Percentiles rank a stretch among this genome's conserved stretches.
These are phyloP conservation scores for Rhizopogon vinicolor DNA, from an alignment of 768 basidiomycete genomes.

Conservation along the genomic window DNA sequence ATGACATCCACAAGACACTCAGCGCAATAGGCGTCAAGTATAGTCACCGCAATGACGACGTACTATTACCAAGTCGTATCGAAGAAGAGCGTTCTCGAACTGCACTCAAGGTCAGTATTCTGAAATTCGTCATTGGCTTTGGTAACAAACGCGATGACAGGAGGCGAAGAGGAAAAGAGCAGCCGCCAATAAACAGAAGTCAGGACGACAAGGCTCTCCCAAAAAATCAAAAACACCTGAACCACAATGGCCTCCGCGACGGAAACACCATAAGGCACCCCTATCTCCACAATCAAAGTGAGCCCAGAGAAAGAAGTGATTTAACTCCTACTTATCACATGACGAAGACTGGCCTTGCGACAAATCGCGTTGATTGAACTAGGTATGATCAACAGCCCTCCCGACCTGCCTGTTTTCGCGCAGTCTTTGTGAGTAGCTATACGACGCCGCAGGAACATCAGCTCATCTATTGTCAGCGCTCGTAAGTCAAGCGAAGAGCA, in stretches of 20 bases:
- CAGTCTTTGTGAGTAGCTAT: constrained; percentile 52
- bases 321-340: background rate
- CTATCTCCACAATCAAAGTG: constrained; percentile 50
- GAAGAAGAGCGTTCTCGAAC: constrained; percentile 59
- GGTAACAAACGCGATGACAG: constrained; percentile 5
- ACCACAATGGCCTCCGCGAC: constrained; percentile 59
- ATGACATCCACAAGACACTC: constrained; percentile 52
- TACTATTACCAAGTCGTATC: constrained; percentile 63
- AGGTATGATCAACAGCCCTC: constrained; percentile 50
- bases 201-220: background rate
- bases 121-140: background rate
- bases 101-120: constrained; percentile 40
- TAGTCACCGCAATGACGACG: constrained; percentile 69
- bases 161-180: constrained; percentile 22
- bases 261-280: constrained; percentile 49
- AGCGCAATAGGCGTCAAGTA: constrained; percentile 62
- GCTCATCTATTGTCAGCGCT: constrained; percentile 24
- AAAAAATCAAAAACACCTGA: constrained; percentile 28
- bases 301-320: constrained; percentile 12
- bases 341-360: constrained; percentile 45
- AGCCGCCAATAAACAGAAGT: constrained; percentile 13
- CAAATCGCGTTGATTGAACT: constrained; percentile 59
- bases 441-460: background rate
- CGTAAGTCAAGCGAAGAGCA: constrained; percentile 39
- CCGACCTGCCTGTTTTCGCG: constrained; percentile 55